These are phyloP conservation scores for Phytophthora quininea DNA, from an alignment of 352 stramenopile species.

Conservation along the genomic window DNA sequence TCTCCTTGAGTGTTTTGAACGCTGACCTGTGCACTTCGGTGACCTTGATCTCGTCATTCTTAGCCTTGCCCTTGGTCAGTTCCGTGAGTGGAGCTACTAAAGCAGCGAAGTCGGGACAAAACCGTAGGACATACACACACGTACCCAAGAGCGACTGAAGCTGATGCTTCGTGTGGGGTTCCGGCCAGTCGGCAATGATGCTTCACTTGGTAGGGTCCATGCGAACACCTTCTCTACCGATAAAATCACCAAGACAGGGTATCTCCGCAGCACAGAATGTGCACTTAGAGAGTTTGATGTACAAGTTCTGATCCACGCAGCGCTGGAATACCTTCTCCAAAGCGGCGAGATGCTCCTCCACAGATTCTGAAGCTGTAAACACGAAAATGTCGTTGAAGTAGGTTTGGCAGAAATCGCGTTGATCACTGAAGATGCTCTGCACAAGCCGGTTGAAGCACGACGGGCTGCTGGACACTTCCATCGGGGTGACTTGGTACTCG, in stretches of 20 bases:
- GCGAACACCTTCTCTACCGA: not conserved
- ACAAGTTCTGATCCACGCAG: not conserved
- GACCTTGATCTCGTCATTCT: not conserved
- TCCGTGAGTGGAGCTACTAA: not conserved
- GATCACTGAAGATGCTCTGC: not conserved
- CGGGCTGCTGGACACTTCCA: constrained; percentile 7
- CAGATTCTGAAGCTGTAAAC: not conserved
- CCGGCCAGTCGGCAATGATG: not conserved
- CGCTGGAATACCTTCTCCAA: constrained; percentile 1
- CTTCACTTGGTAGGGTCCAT: constrained; percentile 3
- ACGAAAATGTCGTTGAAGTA: constrained; percentile 15
- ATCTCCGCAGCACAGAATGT: constrained; percentile 4
- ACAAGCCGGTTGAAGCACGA: constrained; percentile 6
- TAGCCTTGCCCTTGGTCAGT: not conserved
- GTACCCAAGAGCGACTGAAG: constrained; percentile 3
- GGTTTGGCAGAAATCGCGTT: not conserved
- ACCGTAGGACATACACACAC: constrained; percentile 10
- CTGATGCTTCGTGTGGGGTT: not conserved
- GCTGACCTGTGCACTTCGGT: not conserved
- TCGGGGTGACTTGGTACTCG: constrained; percentile 2
- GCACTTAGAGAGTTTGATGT: constrained; percentile 4
- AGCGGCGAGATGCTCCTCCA: constrained; percentile 3
- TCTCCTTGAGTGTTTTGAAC: not conserved
- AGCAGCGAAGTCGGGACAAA: constrained; percentile 1
- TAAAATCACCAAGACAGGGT: constrained; percentile 4